Conservation (phyloP, 352 stramenopile species). For the Sclerospora graminicola region DNA sequence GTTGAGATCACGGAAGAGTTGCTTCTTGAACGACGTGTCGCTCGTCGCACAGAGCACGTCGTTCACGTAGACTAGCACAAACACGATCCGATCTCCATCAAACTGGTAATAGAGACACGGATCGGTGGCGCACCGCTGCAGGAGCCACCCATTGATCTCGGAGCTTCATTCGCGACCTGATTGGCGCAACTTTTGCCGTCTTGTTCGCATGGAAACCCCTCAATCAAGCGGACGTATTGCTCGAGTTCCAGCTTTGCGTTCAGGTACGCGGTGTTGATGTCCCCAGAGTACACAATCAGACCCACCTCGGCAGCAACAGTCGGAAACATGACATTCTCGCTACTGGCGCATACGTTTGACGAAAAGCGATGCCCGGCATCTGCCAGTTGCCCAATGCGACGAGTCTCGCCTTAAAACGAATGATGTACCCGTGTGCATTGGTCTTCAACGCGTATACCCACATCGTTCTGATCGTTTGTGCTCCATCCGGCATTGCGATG, state of each 20-base stretch:
- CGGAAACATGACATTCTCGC: conserved; percentile 1
- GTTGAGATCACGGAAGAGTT: background rate
- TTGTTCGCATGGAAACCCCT: background rate
- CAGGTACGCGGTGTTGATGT: conserved; percentile 5
- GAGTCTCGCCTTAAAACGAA: background rate
- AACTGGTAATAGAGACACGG: conserved; percentile 4
- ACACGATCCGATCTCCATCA: background rate
- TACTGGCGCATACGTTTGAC: background rate
- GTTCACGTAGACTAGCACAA: background rate
- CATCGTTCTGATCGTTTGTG: background rate
- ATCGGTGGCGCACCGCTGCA: background rate
- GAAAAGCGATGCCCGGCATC: background rate
- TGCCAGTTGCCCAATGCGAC: conserved; percentile 3
- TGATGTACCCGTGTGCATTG: background rate
- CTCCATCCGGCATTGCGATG: too few species aligned
- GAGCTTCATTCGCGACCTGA: conserved; percentile 2
- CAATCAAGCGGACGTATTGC: conserved; percentile 1
- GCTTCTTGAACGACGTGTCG: background rate
- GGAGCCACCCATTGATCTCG: conserved; percentile 1
- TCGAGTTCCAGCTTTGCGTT: conserved; percentile 1
- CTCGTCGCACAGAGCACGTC: background rate
- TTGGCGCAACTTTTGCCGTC: conserved; percentile 5
- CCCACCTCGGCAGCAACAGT: background rate
- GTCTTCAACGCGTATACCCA: background rate
- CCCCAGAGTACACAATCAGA: background rate